A percentile compares a stretch with the other conserved stretches of the same genome.
These are phyloP conservation scores for Fusarium albidum DNA, from an alignment of 2,329 filamentous ascomycete genomes.

Conservation along the genomic window DNA sequence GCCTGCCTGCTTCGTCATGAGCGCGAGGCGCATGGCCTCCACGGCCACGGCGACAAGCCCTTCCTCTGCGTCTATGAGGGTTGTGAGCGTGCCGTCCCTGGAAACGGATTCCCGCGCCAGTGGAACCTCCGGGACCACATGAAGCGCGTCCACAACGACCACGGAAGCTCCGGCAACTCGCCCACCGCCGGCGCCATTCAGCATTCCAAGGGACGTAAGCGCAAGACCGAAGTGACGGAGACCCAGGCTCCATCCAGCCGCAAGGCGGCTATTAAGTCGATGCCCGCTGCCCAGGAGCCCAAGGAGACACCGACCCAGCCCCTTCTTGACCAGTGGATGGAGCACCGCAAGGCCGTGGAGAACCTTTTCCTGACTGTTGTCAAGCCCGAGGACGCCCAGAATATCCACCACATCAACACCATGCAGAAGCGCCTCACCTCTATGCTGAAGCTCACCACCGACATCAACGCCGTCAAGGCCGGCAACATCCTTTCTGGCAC, in stretches of 20 bases:
- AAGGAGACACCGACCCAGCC: conserved; percentile 48
- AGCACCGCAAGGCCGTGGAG: conserved; percentile 70
- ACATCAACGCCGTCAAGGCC: conserved; percentile 39
- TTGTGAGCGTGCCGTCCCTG: conserved; percentile 82
- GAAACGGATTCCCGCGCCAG: conserved; percentile 90
- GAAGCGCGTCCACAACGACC: conserved; percentile 86
- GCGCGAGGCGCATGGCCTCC: conserved; percentile 94
- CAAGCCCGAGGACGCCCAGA: conserved; percentile 61
- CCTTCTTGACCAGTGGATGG: conserved; percentile 63
- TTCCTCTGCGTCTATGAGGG: conserved; percentile 88
- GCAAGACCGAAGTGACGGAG: conserved; percentile 62
- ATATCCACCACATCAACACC: conserved; percentile 61
- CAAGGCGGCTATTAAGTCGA: conserved; percentile 57
- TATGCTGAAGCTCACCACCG: conserved; percentile 60
- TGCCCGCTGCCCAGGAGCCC: conserved; percentile 43
- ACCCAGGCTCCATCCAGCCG: conserved; percentile 50
- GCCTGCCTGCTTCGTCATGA: conserved; percentile 94
- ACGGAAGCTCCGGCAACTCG: conserved; percentile 53
- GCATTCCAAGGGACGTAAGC: conserved; percentile 62
- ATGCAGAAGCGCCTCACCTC: conserved; percentile 59
- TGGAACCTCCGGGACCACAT: conserved; percentile 99
- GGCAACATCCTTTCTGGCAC: conserved; percentile 40
- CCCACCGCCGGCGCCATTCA: conserved; percentile 46
- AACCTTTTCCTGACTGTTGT: conserved; percentile 61
- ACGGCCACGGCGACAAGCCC: conserved; percentile 92